Conservation (phyloP, 2,329 filamentous ascomycete species). For the Colletotrichum sansevieriae region DNA sequence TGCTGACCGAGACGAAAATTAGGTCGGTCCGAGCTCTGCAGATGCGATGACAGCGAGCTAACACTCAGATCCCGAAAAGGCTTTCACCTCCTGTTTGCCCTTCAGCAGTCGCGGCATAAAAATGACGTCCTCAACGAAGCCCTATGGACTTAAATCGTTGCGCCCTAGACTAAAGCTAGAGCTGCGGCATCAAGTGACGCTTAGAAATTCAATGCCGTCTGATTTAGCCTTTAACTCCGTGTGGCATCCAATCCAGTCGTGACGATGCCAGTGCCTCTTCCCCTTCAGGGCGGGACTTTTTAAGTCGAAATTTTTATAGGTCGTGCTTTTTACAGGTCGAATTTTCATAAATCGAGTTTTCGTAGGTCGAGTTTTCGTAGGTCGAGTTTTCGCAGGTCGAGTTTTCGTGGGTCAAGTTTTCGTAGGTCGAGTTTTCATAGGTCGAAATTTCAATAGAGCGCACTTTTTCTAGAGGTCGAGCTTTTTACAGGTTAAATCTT, state of each 20-base stretch:
- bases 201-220: background rate
- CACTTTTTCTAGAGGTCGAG: background rate
- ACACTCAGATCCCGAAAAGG: background rate
- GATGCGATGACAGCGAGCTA: background rate
- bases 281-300: background rate
- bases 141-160: background rate
- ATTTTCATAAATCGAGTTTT: background rate
- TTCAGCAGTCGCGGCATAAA: background rate
- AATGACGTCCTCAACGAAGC: background rate
- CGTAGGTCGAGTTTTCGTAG: too few relatives aligned
- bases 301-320: background rate
- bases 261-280: background rate
- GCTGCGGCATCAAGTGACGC: background rate
- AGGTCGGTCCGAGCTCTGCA: background rate
- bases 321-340: too few relatives aligned
- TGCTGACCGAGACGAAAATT: background rate
- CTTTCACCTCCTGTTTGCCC: background rate
- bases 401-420: too few relatives aligned
- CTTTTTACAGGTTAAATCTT: background rate
- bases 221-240: background rate
- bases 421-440: too few relatives aligned
- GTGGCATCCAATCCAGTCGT: background rate
- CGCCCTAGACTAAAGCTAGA: background rate
- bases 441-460: background rate
- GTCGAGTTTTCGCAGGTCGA: too few relatives aligned